phyloP scores from a whole-genome alignment of 192 early-diverging fungal genomes.

The Coemansia sp. region DNA sequence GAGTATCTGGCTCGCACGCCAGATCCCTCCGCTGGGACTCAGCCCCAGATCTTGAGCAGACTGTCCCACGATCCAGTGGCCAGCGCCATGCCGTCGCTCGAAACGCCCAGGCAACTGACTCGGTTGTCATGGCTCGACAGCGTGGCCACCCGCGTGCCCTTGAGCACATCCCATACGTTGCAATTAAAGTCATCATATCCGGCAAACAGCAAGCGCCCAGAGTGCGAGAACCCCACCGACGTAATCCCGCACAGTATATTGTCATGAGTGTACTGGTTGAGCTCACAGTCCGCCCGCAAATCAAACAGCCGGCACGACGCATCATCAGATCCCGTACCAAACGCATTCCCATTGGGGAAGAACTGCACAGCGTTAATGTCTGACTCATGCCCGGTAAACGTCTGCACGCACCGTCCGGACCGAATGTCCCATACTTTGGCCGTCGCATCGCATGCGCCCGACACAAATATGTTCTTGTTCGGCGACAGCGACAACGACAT shows the following conservation, averaged over 20 bases:
- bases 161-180: constrained; percentile 99
- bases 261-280: constrained; percentile 98
- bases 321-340: constrained; percentile 98
- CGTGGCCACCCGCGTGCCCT: constrained; percentile 91
- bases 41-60: constrained; percentile 84
- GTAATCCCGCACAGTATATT: constrained; percentile 99
- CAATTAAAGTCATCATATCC: constrained; percentile 99
- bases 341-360: constrained; percentile 98
- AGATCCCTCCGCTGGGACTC: neutral
- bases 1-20: no score
- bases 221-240: constrained; percentile 95
- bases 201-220: constrained; percentile 94
- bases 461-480: constrained; percentile 95
- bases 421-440: constrained; percentile 99
- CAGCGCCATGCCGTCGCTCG: constrained; percentile 96
- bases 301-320: constrained; percentile 98
- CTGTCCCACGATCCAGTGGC: constrained; percentile 99
- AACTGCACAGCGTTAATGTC: constrained; percentile 99
- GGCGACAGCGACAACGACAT: constrained; percentile 95
- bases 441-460: constrained; percentile 97
- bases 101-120: constrained; percentile 94
- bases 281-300: constrained; percentile 94
- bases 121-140: constrained; percentile 95
- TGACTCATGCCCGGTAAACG: constrained; percentile 96
- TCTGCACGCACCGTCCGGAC: constrained; percentile 93